A percentile compares a stretch with the other conserved stretches of the same genome.
Conservation (phyloP, 2,329 filamentous ascomycete genomes). For the Fusarium oxysporum region DNA sequence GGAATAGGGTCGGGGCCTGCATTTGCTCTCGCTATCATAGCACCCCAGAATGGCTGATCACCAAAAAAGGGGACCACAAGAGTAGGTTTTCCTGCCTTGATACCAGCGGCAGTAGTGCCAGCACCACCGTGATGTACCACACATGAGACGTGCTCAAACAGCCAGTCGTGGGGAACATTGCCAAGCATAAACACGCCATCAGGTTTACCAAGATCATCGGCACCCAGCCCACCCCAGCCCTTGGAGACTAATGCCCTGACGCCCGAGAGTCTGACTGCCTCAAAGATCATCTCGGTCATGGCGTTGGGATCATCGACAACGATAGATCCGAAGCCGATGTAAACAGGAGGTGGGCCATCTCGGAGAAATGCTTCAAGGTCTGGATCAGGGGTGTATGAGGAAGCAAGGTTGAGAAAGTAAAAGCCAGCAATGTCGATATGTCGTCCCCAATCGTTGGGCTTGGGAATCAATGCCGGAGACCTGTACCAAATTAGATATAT, state of each 20-base stretch:
- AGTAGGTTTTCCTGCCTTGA: slow-evolving; percentile 82
- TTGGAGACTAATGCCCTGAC: slow-evolving; percentile 86
- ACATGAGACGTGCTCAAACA: slow-evolving; percentile 82
- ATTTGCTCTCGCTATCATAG: slow-evolving; percentile 78
- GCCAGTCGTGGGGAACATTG: slow-evolving; percentile 89
- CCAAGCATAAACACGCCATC: slow-evolving; percentile 85
- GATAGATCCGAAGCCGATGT: slow-evolving; percentile 87
- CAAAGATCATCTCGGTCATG: slow-evolving; percentile 78
- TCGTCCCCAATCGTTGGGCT: slow-evolving; percentile 79
- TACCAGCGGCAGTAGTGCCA: slow-evolving; percentile 88
- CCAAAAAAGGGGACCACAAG: slow-evolving; percentile 89
- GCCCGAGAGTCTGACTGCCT: slow-evolving; percentile 73
- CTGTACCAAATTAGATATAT: slow-evolving; percentile 36
- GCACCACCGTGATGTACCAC: slow-evolving; percentile 92
- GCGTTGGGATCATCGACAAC: slow-evolving; percentile 80
- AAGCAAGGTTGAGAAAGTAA: slow-evolving; percentile 77
- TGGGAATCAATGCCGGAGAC: slow-evolving; percentile 81
- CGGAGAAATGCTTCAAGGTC: slow-evolving; percentile 75
- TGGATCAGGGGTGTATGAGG: slow-evolving; percentile 72
- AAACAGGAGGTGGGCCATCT: slow-evolving; percentile 77
- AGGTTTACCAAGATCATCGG: slow-evolving; percentile 75
- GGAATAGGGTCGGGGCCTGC: slow-evolving; percentile 79
- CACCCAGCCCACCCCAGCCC: slow-evolving; percentile 88
- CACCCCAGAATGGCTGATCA: slow-evolving; percentile 86
- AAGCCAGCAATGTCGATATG: slow-evolving; percentile 82